A percentile compares a stretch with the other conserved stretches of the same genome.
These are phyloP conservation scores for Chaetomium olivaceum DNA, from an alignment of 2,329 filamentous ascomycete species.

Conservation along the genomic window DNA sequence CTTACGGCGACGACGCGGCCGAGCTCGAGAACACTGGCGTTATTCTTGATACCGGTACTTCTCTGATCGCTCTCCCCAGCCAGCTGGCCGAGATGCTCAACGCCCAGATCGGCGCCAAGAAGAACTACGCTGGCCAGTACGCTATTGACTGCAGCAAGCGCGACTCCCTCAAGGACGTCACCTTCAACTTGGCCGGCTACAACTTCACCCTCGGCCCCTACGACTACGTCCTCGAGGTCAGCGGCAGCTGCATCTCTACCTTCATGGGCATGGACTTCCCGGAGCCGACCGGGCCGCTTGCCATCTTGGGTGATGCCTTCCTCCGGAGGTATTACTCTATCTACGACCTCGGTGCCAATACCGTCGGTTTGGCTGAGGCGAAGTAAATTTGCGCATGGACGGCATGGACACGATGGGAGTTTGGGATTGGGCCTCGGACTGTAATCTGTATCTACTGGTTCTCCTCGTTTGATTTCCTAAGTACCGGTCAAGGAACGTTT, in stretches of 20 bases:
- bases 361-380: conserved; percentile 85
- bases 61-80: conserved; percentile 89
- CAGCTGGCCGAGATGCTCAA: conserved; percentile 95
- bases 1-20: conserved; percentile 80
- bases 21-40: conserved; percentile 93
- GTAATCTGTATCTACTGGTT: conserved; percentile 10
- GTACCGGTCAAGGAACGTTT: conserved; percentile 4
- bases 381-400: conserved; percentile 51
- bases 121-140: conserved; percentile 97
- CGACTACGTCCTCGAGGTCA: conserved; percentile 95
- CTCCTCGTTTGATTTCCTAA: conserved; percentile 6
- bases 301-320: conserved; percentile 89
- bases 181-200: conserved; percentile 85
- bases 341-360: conserved; percentile 88
- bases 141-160: conserved; percentile 86
- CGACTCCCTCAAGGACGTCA: conserved; percentile 81
- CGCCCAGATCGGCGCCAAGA: conserved; percentile 96
- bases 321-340: conserved; percentile 90
- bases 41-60: conserved; percentile 97
- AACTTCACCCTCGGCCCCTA: conserved; percentile 87
- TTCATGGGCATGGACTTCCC: conserved; percentile 97
- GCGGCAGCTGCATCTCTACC: conserved; percentile 92
- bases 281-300: conserved; percentile 83
- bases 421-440: conserved; percentile 12
- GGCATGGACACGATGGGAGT: conserved; percentile 10